These are phyloP conservation scores for Penicillium soppii DNA, from an alignment of 495 filamentous ascomycete genomes.

Conservation along the genomic window DNA sequence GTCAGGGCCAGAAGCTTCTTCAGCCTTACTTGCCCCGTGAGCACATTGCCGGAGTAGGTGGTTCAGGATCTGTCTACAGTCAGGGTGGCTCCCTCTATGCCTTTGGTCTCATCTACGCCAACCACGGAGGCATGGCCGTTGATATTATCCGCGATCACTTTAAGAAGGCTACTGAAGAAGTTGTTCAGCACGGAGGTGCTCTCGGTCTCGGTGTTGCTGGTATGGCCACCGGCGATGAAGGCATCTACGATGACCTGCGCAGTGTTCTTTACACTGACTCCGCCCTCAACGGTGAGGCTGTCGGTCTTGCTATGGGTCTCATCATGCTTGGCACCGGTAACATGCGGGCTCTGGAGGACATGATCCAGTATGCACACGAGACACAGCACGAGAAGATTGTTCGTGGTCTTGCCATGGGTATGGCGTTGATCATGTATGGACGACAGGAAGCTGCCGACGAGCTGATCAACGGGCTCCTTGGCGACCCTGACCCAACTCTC, in stretches of 20 bases:
- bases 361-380: conserved; percentile 97
- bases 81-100: conserved; percentile 96
- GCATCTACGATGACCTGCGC: conserved; percentile 89
- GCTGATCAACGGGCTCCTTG: conserved; percentile 87
- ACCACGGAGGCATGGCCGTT: conserved; percentile 91
- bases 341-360: conserved; percentile 83
- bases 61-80: conserved; percentile 83
- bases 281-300: conserved; percentile 94
- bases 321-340: conserved; percentile 97
- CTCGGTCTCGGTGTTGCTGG: conserved; percentile 94
- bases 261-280: conserved; percentile 86
- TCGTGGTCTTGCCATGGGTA: conserved; percentile 89
- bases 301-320: conserved; percentile 91
- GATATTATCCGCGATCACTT: conserved; percentile 88
- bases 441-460: conserved; percentile 93
- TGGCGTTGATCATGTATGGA: conserved; percentile 98
- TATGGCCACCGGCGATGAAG: conserved; percentile 90
- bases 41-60: conserved; percentile 55
- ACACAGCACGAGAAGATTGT: conserved; percentile 99
- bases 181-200: conserved; percentile 95
- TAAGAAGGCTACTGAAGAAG: conserved; percentile 82
- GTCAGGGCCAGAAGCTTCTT: conserved; percentile 87
- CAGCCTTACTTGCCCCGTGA: conserved; percentile 91
- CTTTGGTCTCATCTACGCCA: conserved; percentile 94
- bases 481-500: conserved; percentile 89